Evolutionary conservation across 345 rosid genomes (phyloP), one percentile per base, ranked within the genome.

Genomic region (Aquilaria sinensis): DNA sequence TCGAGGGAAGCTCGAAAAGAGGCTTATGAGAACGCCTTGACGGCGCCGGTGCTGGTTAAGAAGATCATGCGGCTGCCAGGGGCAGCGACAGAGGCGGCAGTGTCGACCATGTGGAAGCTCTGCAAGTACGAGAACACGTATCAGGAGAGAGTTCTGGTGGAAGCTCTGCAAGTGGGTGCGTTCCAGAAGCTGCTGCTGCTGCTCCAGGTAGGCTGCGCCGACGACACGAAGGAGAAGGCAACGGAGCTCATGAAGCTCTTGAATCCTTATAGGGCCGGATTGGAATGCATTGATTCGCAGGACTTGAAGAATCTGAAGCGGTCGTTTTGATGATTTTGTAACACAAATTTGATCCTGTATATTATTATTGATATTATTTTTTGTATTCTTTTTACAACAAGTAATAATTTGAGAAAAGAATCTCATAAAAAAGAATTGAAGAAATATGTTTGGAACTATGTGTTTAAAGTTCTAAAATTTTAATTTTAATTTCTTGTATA

Each of bases 241-340:
- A 83, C 84, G 0, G 78, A 79, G 52, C 66, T 83, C 62, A 63
- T 85, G 81, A 85, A 85, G 53, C 7, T 77, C 23, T 55, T 85
- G 82, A 85, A 81, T 77, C 84, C 88, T 5, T 77, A 75, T 60
- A 74, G 88, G 51, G 43, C 73, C 1, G 80, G 80, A 29, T 51
- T 81, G 60, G 91, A 85, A 51, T 85, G 88, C 68, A 77, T 74
- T 12, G 91, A 85, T 9, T 73, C 88, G 8, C 47, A 62, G 7
- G 91, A 85, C 67, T 85, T 85, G 73, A 83, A 79, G 81, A 77
- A 75, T 68, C 72, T 85, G 37, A 77, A 79, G 53, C 70, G 88
- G 59, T 80, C 91, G 1, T 83, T 85, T 63, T 85, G 77, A 80
- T 9, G n/a, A 2, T 2, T 31, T 2, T 0, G 32, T 14, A 4